A percentile compares a stretch with the other conserved stretches of the same genome.
Conservation (phyloP, 176 grass and related monocot species). For the Avena insularis region DNA sequence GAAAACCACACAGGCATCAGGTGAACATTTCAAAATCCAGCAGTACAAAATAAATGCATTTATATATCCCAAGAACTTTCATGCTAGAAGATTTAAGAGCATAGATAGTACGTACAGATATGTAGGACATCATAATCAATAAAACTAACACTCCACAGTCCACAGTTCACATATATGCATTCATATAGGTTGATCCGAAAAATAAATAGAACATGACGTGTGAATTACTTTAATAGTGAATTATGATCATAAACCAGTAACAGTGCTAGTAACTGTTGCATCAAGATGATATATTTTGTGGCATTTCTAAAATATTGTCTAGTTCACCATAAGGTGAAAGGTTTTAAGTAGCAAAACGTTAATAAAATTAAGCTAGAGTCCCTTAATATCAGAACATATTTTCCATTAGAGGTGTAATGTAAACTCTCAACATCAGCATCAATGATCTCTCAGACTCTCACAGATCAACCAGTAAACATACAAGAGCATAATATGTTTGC, state of each 20-base stretch:
- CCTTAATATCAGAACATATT: neutral
- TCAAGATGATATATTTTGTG: constrained; percentile 2
- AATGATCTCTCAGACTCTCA: constrained; percentile 1
- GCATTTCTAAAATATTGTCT: neutral
- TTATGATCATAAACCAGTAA: neutral
- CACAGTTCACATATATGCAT: constrained; percentile 1
- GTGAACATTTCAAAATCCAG: constrained; percentile 12
- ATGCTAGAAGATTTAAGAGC: neutral
- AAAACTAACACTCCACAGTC: neutral
- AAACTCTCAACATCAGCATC: constrained; percentile 18
- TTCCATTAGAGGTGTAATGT: neutral
- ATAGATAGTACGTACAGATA: neutral
- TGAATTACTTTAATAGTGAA: neutral
- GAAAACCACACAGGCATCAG: neutral
- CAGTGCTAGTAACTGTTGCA: neutral
- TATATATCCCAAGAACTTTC: constrained; percentile 3
- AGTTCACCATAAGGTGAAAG: neutral
- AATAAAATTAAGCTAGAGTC: constrained; percentile 23
- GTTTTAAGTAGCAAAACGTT: neutral
- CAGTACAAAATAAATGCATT: neutral
- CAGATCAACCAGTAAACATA: neutral
- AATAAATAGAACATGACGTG: neutral
- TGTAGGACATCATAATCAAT: constrained; percentile 15
- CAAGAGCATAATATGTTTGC: neutral
- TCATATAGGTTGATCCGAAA: neutral